Percentiles rank a stretch among this genome's conserved stretches.
phyloP scores from a whole-genome alignment of 495 filamentous ascomycete species.

The Hyaloscypha hepaticicola region DNA sequence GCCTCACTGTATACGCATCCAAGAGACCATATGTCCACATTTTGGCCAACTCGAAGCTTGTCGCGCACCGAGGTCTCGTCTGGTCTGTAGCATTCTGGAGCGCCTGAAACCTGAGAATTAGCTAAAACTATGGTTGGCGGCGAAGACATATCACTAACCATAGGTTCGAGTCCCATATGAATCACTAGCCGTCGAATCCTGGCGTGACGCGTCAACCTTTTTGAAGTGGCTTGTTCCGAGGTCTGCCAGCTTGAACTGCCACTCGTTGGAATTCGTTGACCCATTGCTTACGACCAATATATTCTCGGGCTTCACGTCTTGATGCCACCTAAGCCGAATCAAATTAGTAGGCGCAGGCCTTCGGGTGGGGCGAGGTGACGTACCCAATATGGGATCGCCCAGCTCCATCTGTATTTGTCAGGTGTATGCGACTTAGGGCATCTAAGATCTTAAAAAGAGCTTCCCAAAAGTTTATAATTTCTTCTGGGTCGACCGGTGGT shows the following conservation, averaged over 20 bases:
- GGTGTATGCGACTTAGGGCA: constrained; percentile 40
- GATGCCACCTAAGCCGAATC: constrained; percentile 34
- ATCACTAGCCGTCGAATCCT: constrained; percentile 33
- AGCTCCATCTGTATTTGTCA: not conserved
- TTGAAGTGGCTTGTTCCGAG: constrained; percentile 41
- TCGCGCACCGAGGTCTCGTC: not conserved
- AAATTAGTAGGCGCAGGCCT: not conserved
- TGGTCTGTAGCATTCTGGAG: constrained; percentile 32
- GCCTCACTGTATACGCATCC: constrained; percentile 45
- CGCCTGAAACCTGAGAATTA: constrained; percentile 25
- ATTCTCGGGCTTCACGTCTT: constrained; percentile 42
- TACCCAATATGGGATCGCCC: constrained; percentile 15
- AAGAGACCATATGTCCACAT: constrained; percentile 40
- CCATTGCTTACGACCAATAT: constrained; percentile 38
- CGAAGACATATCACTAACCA: constrained; percentile 17
- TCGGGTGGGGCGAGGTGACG: no score
- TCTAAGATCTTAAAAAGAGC: constrained; percentile 37
- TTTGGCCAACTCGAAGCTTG: not conserved
- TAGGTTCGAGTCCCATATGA: constrained; percentile 36
- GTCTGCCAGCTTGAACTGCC: constrained; percentile 41
- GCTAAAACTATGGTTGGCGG: not conserved
- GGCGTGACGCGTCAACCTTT: constrained; percentile 4
- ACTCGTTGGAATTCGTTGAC: constrained; percentile 30
- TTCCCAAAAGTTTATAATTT: constrained; percentile 41
- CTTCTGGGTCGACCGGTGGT: constrained; percentile 29